Evolutionary conservation across 176 grass and related monocot species (phyloP), one percentile per base, ranked within the genome.

Genomic region (Typha latifolia): DNA sequence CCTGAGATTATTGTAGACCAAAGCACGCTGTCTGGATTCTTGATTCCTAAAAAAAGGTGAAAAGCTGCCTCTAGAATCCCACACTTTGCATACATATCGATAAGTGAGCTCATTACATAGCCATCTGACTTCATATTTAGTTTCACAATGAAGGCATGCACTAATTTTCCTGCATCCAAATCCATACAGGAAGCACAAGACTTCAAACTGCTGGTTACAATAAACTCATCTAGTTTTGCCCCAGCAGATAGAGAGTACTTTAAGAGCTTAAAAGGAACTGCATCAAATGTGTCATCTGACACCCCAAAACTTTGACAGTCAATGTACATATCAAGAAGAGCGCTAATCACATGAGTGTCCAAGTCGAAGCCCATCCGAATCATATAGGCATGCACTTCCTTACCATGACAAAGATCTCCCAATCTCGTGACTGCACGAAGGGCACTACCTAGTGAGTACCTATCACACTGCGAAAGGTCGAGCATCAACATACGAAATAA

Each of bases 301-400:
- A 20, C 15, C 19, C 52, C 15, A 57, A 80, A 62, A 66, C 22
- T 64, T 8, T 34, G 69, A 64, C 29, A 68, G 34, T 66, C 74
- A 56, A 83, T 77, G 64, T 90, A 80, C 83, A 90, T 83, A 77
- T 90, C 83, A 37, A 90, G 78, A 47, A 90, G 76, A 83, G 75
- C 83, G 32, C 79, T 80, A 63, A 71, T 73, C 18, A 86, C 79
- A 70, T 86, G 80, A 32, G 68, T 80, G 50, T 86, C 69, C 12
- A 80, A 83, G 66, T 79, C 80, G 43, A 90, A 80, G 52, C 83
- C 80, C 14, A 67, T 72, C 49, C 80, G 68, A 31, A 82, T 80
- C 49, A 86, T 63, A 51, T 80, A 77, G 11, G 75, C 87, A 70
- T 90, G 87, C 31, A 90, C 86, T 74, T 90, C 79, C 62, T 49